phyloP scores from a whole-genome alignment of 192 early-diverging fungal species.

The Backusella psychrophila region DNA sequence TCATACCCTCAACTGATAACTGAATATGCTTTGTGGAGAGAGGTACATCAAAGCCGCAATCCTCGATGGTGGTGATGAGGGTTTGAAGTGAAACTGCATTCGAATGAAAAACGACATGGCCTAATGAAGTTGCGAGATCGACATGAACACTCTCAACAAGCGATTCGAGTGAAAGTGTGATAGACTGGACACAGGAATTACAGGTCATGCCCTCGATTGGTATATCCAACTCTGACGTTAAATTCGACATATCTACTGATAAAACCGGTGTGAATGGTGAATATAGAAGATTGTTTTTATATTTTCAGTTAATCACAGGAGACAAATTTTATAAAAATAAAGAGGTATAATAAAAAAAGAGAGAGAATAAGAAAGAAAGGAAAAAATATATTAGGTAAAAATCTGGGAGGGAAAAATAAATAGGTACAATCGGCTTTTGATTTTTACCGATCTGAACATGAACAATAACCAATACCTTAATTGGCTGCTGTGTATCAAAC shows the following conservation, averaged over 20 bases:
- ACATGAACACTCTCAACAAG: conserved; percentile 53
- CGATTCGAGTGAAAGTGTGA: conserved; percentile 58
- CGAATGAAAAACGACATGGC: conserved; percentile 55
- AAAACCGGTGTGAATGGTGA: not conserved
- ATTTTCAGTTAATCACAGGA: not conserved
- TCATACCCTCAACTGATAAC: conserved; percentile 75
- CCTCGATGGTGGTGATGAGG: conserved; percentile 60
- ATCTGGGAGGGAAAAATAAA: not conserved
- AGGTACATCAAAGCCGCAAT: conserved; percentile 64
- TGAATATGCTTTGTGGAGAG: conserved; percentile 29
- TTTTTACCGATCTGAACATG: conserved; percentile 3
- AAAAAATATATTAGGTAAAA: conserved; percentile 4
- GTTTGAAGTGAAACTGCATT: conserved; percentile 23
- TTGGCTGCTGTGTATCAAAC: not conserved
- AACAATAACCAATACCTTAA: not conserved
- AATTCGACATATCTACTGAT: not conserved
- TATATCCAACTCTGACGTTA: conserved; percentile 35
- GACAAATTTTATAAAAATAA: not conserved
- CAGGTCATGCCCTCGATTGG: conserved; percentile 85
- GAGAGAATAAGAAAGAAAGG: conserved; percentile 4
- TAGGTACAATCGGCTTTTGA: not conserved
- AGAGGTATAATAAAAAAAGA: not conserved
- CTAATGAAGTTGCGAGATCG: conserved; percentile 53
- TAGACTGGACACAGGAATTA: conserved; percentile 73
- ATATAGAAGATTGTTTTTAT: not conserved